phyloP scores from a whole-genome alignment of 148 eudicot genomes.

The Agrostemma githago region DNA sequence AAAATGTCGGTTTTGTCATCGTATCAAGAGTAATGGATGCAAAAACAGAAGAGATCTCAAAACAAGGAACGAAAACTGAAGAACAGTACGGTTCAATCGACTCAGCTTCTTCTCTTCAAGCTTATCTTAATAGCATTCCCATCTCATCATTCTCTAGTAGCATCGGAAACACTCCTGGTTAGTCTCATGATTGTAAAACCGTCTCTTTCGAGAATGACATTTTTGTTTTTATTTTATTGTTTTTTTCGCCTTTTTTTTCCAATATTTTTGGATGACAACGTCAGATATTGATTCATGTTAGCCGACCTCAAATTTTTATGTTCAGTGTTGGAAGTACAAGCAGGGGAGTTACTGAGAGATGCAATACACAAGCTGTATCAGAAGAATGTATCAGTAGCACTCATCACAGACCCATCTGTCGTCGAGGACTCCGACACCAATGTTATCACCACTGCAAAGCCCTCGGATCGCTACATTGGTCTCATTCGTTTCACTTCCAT shows the following conservation, averaged over 20 bases:
- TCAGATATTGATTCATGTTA: not conserved
- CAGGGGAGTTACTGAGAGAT: constrained; percentile 22
- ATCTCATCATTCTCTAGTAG: constrained; percentile 24
- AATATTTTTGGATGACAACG: too few species aligned
- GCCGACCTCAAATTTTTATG: not conserved
- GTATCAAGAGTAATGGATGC: not conserved
- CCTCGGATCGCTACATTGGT: constrained; percentile 30
- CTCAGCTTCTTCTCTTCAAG: constrained; percentile 30
- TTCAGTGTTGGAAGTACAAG: constrained; percentile 30
- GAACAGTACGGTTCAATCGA: constrained; percentile 7
- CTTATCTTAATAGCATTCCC: constrained; percentile 36
- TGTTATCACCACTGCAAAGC: constrained; percentile 6
- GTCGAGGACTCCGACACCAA: constrained; percentile 3
- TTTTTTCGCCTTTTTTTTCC: not conserved
- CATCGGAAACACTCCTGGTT: constrained; percentile 23
- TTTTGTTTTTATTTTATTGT: too few species aligned
- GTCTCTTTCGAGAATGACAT: not conserved
- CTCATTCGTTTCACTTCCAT: constrained; percentile 33
- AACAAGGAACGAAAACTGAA: not conserved
- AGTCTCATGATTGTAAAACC: not conserved
- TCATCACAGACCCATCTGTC: constrained; percentile 22
- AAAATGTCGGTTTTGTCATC: not conserved
- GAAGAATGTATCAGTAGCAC: constrained; percentile 38
- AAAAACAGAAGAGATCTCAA: not conserved
- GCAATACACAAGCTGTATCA: constrained; percentile 31